Conservation (phyloP, 345 rosid genomes). For the Arabidopsis suecica region DNA sequence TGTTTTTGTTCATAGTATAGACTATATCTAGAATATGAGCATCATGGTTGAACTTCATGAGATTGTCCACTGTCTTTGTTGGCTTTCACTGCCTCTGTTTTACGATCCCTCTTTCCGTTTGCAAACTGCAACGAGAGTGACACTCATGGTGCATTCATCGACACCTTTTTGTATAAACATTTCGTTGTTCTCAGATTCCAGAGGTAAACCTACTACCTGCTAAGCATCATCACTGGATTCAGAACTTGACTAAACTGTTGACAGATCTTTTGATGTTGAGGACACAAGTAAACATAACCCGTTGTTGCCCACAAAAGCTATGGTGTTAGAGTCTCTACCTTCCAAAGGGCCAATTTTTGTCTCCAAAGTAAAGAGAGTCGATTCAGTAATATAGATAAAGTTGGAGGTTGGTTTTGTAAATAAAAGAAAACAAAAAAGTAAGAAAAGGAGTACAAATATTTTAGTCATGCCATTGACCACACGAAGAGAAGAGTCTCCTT, state of each 20-base stretch:
- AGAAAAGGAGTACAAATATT: conserved; percentile 20
- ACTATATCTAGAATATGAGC: conserved; percentile 81
- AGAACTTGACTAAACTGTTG: conserved; percentile 76
- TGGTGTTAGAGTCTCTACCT: conserved; percentile 77
- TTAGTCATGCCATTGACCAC: conserved; percentile 38
- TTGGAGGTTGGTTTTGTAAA: background rate
- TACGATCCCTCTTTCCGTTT: conserved; percentile 80
- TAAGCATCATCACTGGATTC: conserved; percentile 68
- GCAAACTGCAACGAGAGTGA: conserved; percentile 73
- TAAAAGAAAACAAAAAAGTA: background rate
- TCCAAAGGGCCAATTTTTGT: conserved; percentile 65
- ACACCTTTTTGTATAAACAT: conserved; percentile 79
- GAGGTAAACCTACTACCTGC: conserved; percentile 69
- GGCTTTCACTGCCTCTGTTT: conserved; percentile 68
- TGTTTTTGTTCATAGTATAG: conserved; percentile 74
- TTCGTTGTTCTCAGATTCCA: conserved; percentile 76
- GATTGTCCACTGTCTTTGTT: conserved; percentile 75
- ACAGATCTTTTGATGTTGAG: conserved; percentile 71
- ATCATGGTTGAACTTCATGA: conserved; percentile 81
- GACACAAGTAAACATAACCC: conserved; percentile 76
- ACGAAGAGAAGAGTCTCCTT: conserved; percentile 24
- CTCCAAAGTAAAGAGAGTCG: background rate
- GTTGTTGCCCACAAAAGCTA: conserved; percentile 85
- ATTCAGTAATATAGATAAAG: background rate
- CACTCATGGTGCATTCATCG: conserved; percentile 76